Evolutionary conservation across 2,329 filamentous ascomycete species (phyloP).

Genomic region (Didymella pomorum): DNA sequence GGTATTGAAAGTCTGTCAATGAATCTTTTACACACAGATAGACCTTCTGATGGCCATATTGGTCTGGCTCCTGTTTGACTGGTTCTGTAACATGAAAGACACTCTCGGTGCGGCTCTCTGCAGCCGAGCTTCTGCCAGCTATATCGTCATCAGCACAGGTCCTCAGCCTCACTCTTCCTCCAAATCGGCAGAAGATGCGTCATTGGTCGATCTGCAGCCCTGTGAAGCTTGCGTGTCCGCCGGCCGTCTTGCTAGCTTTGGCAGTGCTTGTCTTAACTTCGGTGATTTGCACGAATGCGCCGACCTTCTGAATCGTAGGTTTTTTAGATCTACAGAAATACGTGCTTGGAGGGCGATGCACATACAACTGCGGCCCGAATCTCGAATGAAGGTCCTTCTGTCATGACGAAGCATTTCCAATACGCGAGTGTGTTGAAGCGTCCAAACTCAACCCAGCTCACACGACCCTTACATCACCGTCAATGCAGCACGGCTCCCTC

Average conservation of each 20-base stretch:
- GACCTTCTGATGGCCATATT: no score
- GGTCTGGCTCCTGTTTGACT: no score
- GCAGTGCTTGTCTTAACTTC: conserved; percentile 13
- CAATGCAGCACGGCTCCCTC: conserved; percentile 5
- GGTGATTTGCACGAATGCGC: background rate
- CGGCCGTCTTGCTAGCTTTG: conserved; percentile 10
- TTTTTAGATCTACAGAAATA: background rate
- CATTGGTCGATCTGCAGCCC: conserved; percentile 4
- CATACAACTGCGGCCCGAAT: background rate
- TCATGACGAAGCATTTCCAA: background rate
- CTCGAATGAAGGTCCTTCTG: background rate
- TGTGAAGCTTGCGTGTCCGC: conserved; percentile 13
- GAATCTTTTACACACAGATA: no score
- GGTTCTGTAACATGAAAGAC: no score
- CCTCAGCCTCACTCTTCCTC: background rate
- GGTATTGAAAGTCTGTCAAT: no score
- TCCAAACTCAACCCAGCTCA: background rate
- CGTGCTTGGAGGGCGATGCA: no score
- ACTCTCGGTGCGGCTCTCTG: background rate
- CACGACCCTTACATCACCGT: conserved; percentile 12
- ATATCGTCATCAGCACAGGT: background rate
- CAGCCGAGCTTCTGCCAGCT: background rate
- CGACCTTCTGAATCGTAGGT: background rate
- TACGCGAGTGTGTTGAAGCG: background rate
- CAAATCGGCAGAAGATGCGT: no score